Evolutionary conservation across 2,329 filamentous ascomycete species (phyloP).

Genomic region (Calonectria montana): DNA sequence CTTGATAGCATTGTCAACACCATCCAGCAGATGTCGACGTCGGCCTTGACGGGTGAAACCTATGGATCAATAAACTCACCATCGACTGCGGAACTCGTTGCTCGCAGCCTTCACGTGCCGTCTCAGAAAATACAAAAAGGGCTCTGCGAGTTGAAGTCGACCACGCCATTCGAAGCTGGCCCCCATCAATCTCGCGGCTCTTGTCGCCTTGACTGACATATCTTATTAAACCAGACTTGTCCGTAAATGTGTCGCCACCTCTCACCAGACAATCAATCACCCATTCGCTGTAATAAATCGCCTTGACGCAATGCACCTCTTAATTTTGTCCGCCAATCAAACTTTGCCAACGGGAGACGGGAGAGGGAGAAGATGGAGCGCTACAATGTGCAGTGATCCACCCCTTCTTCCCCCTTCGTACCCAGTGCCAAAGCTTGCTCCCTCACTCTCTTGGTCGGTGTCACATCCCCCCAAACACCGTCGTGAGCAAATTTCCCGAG

Average conservation of each 20-base stretch:
- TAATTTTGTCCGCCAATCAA: conserved; percentile 22
- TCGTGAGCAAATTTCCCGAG: not conserved
- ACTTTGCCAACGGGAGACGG: conserved; percentile 9
- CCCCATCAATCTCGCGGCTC: conserved; percentile 25
- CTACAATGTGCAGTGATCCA: not conserved
- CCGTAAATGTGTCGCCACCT: conserved; percentile 47
- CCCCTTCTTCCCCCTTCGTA: not conserved
- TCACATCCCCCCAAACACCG: not conserved
- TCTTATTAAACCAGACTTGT: conserved; percentile 43
- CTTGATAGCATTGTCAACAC: conserved; percentile 52
- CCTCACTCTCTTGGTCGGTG: not conserved
- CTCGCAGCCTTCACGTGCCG: conserved; percentile 46
- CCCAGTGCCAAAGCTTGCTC: not conserved
- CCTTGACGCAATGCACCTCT: conserved; percentile 39
- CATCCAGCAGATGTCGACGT: conserved; percentile 49
- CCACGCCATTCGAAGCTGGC: conserved; percentile 40
- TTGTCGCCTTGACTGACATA: conserved; percentile 44
- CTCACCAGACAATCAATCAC: conserved; percentile 38
- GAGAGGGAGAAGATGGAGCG: not conserved
- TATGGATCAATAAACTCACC: conserved; percentile 47
- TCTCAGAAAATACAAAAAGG: conserved; percentile 40
- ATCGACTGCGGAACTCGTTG: conserved; percentile 46
- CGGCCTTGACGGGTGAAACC: conserved; percentile 48
- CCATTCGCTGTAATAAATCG: conserved; percentile 47
- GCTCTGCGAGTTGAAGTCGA: conserved; percentile 42